Base-by-base conservation (phyloP, 2,329 filamentous ascomycete species). In the Leptographium flavum region DNA sequence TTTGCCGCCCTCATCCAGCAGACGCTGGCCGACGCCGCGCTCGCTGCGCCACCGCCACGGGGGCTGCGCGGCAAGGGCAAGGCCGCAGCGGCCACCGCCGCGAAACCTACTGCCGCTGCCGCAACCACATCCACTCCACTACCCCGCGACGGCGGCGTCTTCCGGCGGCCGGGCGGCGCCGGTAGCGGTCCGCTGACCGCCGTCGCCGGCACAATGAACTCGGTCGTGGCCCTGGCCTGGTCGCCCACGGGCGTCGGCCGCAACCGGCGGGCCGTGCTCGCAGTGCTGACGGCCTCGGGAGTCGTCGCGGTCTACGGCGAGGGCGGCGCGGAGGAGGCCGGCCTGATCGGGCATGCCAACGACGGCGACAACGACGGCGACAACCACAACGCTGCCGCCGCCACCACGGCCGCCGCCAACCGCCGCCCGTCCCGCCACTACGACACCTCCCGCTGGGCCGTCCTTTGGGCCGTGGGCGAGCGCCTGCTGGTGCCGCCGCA, bases 161-260 rank as follows among this genome's bases (percentile, higher is more conserved):
- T 28, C 27, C 30, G 41, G 2, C 43, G 41, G 22, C 42, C 47
- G 3, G 25, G 55, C 1, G 71, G 70, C 11, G 69, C 67, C 4
- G 72, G 71, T 0, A 56, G 53, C 5, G 67, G 67, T 3, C 51
- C 63, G 2, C 63, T 74, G 32, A 69, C 69, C 0, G 65, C 65
- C 15, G 63, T 65, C 2, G 73, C 71, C 4, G 63, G 63, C 39
- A 68, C 69, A 4, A 62, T 78, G 52, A 75, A 73, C 49, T 73
- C 78, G 51, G 65, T 73, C 15, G 64, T 76, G 14, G 58, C 63
- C 9, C 50, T 77, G 19, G 69, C 65, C 40, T 79, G 74, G 74
- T 77, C 73, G n/a, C 73, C 74, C 0, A 59, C 59, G n/a, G 71
- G 70, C 2, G 57, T 79, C n/a, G 74, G 74, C 1, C 64, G 66